These are phyloP conservation scores for Dioszegia crocea DNA, from an alignment of 768 basidiomycete species.

Conservation along the genomic window DNA sequence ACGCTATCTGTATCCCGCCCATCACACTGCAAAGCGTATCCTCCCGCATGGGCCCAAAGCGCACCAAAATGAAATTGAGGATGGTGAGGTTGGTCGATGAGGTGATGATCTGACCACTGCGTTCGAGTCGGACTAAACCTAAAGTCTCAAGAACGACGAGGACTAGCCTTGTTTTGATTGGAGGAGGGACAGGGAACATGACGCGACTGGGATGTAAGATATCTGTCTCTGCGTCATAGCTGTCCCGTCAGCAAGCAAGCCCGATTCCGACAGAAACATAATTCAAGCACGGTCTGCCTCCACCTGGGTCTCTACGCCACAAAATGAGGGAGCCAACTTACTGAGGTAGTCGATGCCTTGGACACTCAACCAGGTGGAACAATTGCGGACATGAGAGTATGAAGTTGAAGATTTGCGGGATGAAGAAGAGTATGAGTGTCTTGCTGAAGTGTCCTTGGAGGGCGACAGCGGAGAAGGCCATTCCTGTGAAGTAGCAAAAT, in stretches of 20 bases:
- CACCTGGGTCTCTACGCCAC: no score
- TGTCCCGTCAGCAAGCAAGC: slow-evolving; percentile 49
- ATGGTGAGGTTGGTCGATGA: slow-evolving; percentile 87
- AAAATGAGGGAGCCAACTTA: slow-evolving; percentile 48
- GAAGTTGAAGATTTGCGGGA: slow-evolving; percentile 98
- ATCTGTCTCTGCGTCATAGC: slow-evolving; percentile 70
- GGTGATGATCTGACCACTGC: slow-evolving; percentile 52
- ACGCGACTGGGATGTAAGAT: slow-evolving; percentile 73
- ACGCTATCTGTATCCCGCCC: slow-evolving; percentile 71
- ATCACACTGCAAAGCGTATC: slow-evolving; percentile 68
- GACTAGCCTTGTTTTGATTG: slow-evolving; percentile 56
- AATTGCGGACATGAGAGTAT: slow-evolving; percentile 88
- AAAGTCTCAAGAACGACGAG: slow-evolving; percentile 62
- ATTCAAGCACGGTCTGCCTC: no score
- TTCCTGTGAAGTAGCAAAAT: slow-evolving; percentile 93
- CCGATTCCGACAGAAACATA: not conserved
- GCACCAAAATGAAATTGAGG: slow-evolving; percentile 75
- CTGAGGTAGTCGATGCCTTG: slow-evolving; percentile 88
- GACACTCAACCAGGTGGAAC: slow-evolving; percentile 88
- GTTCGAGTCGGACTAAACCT: slow-evolving; percentile 62
- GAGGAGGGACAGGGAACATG: slow-evolving; percentile 60
- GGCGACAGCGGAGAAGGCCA: slow-evolving; percentile 97
- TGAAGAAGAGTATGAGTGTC: slow-evolving; percentile 90
- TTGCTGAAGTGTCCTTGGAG: slow-evolving; percentile 98
- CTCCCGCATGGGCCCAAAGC: slow-evolving; percentile 80